phyloP scores from a whole-genome alignment of 768 basidiomycete genomes.

The Scleroderma citrinum region DNA sequence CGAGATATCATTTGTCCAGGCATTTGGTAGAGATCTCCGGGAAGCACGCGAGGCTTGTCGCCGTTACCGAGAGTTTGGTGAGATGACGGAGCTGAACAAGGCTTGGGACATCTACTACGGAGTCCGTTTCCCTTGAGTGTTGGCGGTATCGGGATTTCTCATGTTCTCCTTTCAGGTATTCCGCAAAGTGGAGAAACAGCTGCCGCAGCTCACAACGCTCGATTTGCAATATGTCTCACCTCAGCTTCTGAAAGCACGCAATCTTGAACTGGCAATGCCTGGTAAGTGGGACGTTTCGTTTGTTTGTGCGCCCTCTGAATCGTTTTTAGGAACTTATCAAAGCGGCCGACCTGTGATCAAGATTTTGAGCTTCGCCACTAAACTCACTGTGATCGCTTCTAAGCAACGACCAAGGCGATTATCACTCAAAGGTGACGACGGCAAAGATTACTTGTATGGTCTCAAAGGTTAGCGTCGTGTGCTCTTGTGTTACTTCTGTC shows the following conservation, averaged over 20 bases:
- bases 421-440: slow-evolving; percentile 84
- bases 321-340: slow-evolving; percentile 75
- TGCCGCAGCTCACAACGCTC: slow-evolving; percentile 81
- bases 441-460: slow-evolving; percentile 84
- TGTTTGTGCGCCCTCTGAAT: background rate
- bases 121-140: slow-evolving; percentile 37
- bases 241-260: slow-evolving; percentile 77
- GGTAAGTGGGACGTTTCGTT: slow-evolving; percentile 39
- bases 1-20: slow-evolving; percentile 92
- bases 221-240: slow-evolving; percentile 98
- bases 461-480: slow-evolving; percentile 63
- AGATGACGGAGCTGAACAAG: slow-evolving; percentile 85
- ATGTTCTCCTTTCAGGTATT: slow-evolving; percentile 58
- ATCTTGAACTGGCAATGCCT: slow-evolving; percentile 93
- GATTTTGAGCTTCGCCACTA: slow-evolving; percentile 82
- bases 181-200: slow-evolving; percentile 91
- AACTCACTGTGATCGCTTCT: slow-evolving; percentile 89
- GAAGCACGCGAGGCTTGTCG: slow-evolving; percentile 91
- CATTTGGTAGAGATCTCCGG: slow-evolving; percentile 85
- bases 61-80: slow-evolving; percentile 80
- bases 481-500: background rate
- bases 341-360: slow-evolving; percentile 77
- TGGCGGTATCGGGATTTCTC: slow-evolving; percentile 1
- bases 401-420: slow-evolving; percentile 94
- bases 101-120: slow-evolving; percentile 99